Conservation (phyloP, 257 asterid genomes). For the Salvia miltiorrhiza region DNA sequence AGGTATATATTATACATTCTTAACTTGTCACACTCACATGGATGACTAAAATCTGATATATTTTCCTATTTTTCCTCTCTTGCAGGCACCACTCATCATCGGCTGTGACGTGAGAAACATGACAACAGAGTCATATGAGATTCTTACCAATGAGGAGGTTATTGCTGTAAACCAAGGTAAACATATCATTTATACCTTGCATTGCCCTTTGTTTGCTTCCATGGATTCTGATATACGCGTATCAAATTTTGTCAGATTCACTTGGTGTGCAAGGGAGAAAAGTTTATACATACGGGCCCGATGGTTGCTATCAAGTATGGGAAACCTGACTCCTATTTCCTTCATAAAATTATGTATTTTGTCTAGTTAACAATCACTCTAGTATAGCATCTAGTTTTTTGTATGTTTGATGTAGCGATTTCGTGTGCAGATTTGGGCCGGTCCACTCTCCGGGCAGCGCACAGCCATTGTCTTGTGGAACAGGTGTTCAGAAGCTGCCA, state of each 20-base stretch:
- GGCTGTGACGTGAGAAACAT: constrained; percentile 95
- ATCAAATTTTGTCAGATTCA: constrained; percentile 45
- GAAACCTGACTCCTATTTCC: not conserved
- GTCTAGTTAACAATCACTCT: not conserved
- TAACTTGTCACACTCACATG: not conserved
- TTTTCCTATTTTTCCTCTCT: not conserved
- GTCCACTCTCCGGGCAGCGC: constrained; percentile 84
- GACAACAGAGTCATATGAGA: constrained; percentile 63
- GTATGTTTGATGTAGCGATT: not conserved
- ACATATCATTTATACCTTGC: constrained; percentile 17
- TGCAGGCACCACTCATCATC: constrained; percentile 83
- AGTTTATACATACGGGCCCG: constrained; percentile 56
- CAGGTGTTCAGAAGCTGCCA: constrained; percentile 56
- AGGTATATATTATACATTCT: constrained; percentile 37
- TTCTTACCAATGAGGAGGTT: constrained; percentile 76
- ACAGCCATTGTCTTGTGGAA: constrained; percentile 79
- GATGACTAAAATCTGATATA: not conserved
- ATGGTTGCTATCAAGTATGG: constrained; percentile 60
- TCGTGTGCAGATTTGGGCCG: constrained; percentile 81
- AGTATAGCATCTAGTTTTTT: not conserved
- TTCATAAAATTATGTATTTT: not conserved
- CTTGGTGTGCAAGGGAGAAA: constrained; percentile 95
- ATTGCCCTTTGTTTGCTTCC: not conserved
- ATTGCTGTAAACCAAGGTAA: constrained; percentile 91
- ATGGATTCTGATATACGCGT: not conserved